phyloP scores from a whole-genome alignment of 441 rosid species.

The Iberis amara region DNA sequence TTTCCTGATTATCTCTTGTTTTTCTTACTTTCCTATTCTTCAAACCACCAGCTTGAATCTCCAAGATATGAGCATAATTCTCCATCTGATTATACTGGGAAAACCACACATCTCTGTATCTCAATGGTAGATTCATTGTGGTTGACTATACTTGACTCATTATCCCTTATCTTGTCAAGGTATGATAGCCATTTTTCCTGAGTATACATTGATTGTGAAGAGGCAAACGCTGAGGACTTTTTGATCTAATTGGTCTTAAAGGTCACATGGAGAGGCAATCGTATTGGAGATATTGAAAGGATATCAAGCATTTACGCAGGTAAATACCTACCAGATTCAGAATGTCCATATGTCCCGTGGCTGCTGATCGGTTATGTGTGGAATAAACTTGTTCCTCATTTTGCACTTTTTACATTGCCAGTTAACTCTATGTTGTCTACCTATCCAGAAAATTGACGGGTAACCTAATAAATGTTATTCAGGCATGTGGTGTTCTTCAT shows the following conservation, averaged over 20 bases:
- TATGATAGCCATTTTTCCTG: slow-evolving; percentile 31
- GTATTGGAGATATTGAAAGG: slow-evolving; percentile 95
- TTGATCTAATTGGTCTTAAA: slow-evolving; percentile 42
- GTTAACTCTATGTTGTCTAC: slow-evolving; percentile 12
- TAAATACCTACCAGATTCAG: slow-evolving; percentile 28
- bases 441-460: slow-evolving; percentile 18
- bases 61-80: slow-evolving; percentile 77
- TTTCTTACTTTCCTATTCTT: slow-evolving; percentile 27
- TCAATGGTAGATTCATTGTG: slow-evolving; percentile 96
- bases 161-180: slow-evolving; percentile 93
- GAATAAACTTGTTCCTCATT: slow-evolving; percentile 16
- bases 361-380: slow-evolving; percentile 21
- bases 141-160: slow-evolving; percentile 93
- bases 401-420: slow-evolving; percentile 18
- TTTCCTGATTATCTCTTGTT: slow-evolving; percentile 21
- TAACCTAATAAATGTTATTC: slow-evolving; percentile 30
- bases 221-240: slow-evolving; percentile 5
- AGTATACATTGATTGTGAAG: slow-evolving; percentile 20
- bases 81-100: slow-evolving; percentile 47
- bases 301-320: slow-evolving; percentile 99
- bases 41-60: slow-evolving; percentile 73
- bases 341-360: slow-evolving; percentile 15
- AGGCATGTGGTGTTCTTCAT: slow-evolving; percentile 99
- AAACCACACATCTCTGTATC: slow-evolving; percentile 73
- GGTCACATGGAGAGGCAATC: slow-evolving; percentile 99